Evolutionary conservation across 495 filamentous ascomycete species (phyloP), one percentile per base, ranked within the genome.

Genomic region (Penicillium mononematosum): DNA sequence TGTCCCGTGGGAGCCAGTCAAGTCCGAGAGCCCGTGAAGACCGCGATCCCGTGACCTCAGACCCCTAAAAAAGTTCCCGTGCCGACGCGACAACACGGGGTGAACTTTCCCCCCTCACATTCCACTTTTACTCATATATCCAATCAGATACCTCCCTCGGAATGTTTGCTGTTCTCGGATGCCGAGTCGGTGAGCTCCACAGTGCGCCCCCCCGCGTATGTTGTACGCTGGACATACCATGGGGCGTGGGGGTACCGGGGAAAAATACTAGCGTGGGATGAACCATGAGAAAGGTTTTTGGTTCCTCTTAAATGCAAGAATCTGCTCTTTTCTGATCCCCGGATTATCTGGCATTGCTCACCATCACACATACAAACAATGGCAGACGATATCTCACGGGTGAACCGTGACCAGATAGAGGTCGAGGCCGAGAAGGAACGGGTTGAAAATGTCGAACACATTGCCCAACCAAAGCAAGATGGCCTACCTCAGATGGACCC

Each of bases 301-400:
- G 24, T 22, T 22, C 19, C 20, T 29, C 31, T 55, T 55, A 55
- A 55, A 54, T 14, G 20, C 14, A 38, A 39, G 31, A 25, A n/a
- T 27, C 43, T 45, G 51, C 52, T 31, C 51, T 25, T 45, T 29
- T 5, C 14, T 29, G n/a, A 14, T 53, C 20, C 20, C 41, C 41
- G 29, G 20, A 45, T 55, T 24, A 44, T 43, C 24, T 19, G 45
- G 34, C 45, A 27, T 61, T 29, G 55, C 50, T 50, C 39, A 53
- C 17, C 42, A 59, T 31, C 25, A 32, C 27, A 27, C 34, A 46
- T 47, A 61, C 32, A 31, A 31, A 29, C 7, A 29, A 66, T 66
- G 64, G 56, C 61, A 34, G 61, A 57, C 55, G 61, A 64, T 44
- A 66, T 61, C 48, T 59, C 61, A 61, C 60, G 60, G 60, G 22